Conservation (phyloP, 192 early-diverging fungal species). For the Linnemannia schmuckeri region DNA sequence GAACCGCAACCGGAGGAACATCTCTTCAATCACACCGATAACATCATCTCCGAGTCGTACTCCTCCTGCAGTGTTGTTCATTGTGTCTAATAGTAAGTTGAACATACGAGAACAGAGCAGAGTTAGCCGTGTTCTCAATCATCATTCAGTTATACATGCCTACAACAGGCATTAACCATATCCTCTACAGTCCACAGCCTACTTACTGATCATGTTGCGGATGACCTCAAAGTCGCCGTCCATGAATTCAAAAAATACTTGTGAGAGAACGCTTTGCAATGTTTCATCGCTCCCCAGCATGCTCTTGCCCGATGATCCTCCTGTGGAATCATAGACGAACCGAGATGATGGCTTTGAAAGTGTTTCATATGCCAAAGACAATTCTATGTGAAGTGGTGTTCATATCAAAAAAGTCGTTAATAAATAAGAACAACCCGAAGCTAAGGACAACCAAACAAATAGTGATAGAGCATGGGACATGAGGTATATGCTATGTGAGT, state of each 20-base stretch:
- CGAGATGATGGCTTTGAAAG: slow-evolving; percentile 64
- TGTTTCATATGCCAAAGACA: slow-evolving; percentile 69
- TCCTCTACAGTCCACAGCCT: no score
- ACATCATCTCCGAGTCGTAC: slow-evolving; percentile 51
- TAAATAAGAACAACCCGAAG: background rate
- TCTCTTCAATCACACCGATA: slow-evolving; percentile 55
- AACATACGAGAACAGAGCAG: background rate
- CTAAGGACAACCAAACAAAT: background rate
- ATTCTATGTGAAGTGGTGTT: slow-evolving; percentile 35
- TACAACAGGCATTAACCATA: no score
- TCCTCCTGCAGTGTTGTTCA: slow-evolving; percentile 54
- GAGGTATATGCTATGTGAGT: background rate
- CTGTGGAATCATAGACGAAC: slow-evolving; percentile 67
- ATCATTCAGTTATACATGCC: no score
- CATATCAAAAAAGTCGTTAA: background rate
- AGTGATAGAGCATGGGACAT: background rate
- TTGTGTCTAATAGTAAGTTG: slow-evolving; percentile 30
- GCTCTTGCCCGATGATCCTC: slow-evolving; percentile 53
- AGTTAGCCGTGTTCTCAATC: background rate
- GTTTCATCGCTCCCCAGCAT: slow-evolving; percentile 63
- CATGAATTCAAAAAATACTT: slow-evolving; percentile 71
- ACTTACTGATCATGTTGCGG: slow-evolving; percentile 69
- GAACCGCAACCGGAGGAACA: slow-evolving; percentile 51
- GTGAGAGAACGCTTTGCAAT: slow-evolving; percentile 66
- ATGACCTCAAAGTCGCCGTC: slow-evolving; percentile 73